Evolutionary conservation across 2,329 filamentous ascomycete genomes (phyloP).

Genomic region (Aspergillus japonicus): DNA sequence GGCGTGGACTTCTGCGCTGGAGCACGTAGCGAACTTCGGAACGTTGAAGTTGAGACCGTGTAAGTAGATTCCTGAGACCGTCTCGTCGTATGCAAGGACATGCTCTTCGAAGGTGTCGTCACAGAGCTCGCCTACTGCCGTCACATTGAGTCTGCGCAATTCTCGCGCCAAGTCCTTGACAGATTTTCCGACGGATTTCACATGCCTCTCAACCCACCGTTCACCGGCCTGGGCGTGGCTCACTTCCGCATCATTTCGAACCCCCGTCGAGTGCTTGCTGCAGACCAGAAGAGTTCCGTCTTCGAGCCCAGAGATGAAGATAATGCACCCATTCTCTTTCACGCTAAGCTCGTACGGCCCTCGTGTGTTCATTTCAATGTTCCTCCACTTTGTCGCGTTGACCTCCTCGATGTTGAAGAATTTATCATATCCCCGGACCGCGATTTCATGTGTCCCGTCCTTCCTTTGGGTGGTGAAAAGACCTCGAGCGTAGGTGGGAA

Average conservation of each 20-base stretch:
- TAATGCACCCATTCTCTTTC: conserved; percentile 99
- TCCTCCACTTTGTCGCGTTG: conserved; percentile 74
- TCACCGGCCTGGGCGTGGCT: conserved; percentile 88
- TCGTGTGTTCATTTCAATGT: conserved; percentile 70
- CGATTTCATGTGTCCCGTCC: conserved; percentile 71
- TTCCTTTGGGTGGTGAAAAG: conserved; percentile 80
- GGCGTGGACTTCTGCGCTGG: conserved; percentile 75
- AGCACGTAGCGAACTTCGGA: conserved; percentile 86
- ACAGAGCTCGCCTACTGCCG: conserved; percentile 91
- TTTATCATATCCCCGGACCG: conserved; percentile 91
- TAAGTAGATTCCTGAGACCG: conserved; percentile 85
- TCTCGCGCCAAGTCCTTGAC: conserved; percentile 74
- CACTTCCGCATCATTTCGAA: conserved; percentile 65
- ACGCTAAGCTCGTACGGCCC: conserved; percentile 94
- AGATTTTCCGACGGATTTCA: conserved; percentile 73
- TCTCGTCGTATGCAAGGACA: conserved; percentile 80
- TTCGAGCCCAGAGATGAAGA: conserved; percentile 89
- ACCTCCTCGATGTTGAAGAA: conserved; percentile 96
- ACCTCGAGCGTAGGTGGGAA: conserved; percentile 90
- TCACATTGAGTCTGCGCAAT: conserved; percentile 78
- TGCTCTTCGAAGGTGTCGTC: conserved; percentile 97
- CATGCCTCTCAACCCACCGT: conserved; percentile 74
- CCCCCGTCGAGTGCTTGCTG: conserved; percentile 95
- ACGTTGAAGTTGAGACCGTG: conserved; percentile 95
- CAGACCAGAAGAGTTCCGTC: conserved; percentile 91